Evolutionary conservation across 139 green algal species (phyloP).

Genomic region (Desmodesmus armatus): DNA sequence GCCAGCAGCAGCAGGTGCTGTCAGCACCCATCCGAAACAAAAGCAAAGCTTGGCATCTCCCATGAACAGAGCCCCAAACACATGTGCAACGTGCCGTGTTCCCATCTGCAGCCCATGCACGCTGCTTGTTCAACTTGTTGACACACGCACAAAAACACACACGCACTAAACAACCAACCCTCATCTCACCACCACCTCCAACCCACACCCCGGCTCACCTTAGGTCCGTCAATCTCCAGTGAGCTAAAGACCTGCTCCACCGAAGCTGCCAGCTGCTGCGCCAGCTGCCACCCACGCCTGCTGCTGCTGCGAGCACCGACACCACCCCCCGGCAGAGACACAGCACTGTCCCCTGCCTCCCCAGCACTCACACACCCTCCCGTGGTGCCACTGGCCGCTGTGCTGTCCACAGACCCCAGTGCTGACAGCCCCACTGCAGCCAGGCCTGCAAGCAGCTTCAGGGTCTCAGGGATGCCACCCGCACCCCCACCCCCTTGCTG

Average conservation of each 20-base stretch:
- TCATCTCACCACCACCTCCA: not conserved
- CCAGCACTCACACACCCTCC: not conserved
- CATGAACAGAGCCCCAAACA: no score
- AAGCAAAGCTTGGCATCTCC: no score
- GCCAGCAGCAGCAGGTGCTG: no score
- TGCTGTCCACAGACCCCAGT: conserved; percentile 18
- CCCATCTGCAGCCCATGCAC: not conserved
- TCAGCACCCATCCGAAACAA: no score
- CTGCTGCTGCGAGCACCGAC: not conserved
- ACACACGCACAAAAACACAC: not conserved
- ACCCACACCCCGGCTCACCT: not conserved
- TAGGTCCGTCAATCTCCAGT: not conserved
- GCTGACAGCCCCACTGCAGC: no score
- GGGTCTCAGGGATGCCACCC: not conserved
- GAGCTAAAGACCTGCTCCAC: not conserved
- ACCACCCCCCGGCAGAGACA: not conserved
- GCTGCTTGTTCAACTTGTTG: not conserved
- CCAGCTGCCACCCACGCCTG: not conserved
- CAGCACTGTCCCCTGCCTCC: not conserved
- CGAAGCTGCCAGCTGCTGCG: not conserved
- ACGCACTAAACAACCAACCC: not conserved
- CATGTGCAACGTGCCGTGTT: no score
- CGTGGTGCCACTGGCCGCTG: conserved; percentile 17
- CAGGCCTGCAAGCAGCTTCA: not conserved
- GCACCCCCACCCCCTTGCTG: not conserved